Evolutionary conservation across 257 asterid species (phyloP), one percentile per base, ranked within the genome.

Genomic region (Marsdenia floribunda): DNA sequence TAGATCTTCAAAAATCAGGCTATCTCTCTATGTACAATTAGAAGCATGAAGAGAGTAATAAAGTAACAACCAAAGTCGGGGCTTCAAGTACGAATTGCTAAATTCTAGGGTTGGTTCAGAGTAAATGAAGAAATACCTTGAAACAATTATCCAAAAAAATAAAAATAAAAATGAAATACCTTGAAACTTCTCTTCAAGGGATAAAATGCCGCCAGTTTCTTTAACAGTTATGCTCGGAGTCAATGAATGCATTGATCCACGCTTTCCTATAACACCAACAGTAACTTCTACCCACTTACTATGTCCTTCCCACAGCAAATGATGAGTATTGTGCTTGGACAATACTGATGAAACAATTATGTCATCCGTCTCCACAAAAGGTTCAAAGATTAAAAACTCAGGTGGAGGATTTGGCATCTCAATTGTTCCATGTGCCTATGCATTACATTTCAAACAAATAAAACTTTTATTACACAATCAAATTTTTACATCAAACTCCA

Each of bases 231-330:
- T 76, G 86, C 97, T 92, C 52, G 97, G 97, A 80, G 97, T 84
- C 85, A 92, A 77, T 26, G 97, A 92, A 77, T 64, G 85, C 97
- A 92, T 89, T 33, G 90, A 75, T 73, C 96, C 96, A 14, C 84
- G 79, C 77, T 85, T 82, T 77, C 97, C 97, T 15, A 92, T 42
- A 21, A 90, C 96, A 80, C 97, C 97, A 73, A 92, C 96, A 47
- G 97, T 92, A 57, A 92, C 86, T 84, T 92, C 97, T 53, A 92
- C 97, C 97, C 97, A 92, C 80, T 96, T 88, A 83, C 93, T 92
- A 21, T 72, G 68, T 78, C 97, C 96, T 81, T 89, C 76, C 97
- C 97, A 92, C 54, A 88, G 79, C 78, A 92, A 80, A 68, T 80
- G 74, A 69, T 82, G 91, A 21, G 84, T 71, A 66, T 82, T 86